Evolutionary conservation across 495 filamentous ascomycete species (phyloP).

Genomic region (Aspergillus sparsus): DNA sequence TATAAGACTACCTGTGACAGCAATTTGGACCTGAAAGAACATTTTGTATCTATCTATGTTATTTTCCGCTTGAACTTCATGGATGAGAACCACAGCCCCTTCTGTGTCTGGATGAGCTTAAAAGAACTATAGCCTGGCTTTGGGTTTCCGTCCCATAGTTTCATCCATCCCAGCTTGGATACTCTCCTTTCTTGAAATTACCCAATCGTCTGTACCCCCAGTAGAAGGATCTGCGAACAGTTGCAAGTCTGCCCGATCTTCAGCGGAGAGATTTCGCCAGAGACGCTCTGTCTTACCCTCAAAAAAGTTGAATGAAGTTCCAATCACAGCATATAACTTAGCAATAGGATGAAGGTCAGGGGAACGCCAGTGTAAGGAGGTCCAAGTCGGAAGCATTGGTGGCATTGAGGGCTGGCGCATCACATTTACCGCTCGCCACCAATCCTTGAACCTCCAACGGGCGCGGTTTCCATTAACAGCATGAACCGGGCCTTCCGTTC

Average conservation of each 20-base stretch:
- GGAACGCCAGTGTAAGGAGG: slow-evolving; percentile 32
- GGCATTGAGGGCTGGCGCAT: slow-evolving; percentile 31
- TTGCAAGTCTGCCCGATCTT: slow-evolving; percentile 14
- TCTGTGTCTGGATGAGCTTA: no score
- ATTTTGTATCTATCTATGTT: no score
- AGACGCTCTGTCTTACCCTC: slow-evolving; percentile 26
- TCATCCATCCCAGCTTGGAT: no score
- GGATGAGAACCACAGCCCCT: no score
- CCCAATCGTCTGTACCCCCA: no score
- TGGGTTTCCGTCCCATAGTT: no score
- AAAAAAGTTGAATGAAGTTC: slow-evolving; percentile 33
- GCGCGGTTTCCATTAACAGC: slow-evolving; percentile 32
- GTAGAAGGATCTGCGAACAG: slow-evolving; percentile 16
- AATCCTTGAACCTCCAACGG: slow-evolving; percentile 23
- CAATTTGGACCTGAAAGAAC: no score
- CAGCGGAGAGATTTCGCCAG: slow-evolving; percentile 12
- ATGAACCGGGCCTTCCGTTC: slow-evolving; percentile 31
- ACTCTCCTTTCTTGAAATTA: no score
- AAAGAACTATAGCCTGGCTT: no score
- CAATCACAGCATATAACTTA: slow-evolving; percentile 31
- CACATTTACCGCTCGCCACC: slow-evolving; percentile 31
- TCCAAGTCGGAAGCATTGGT: slow-evolving; percentile 24
- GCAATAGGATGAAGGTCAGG: slow-evolving; percentile 29
- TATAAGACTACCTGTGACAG: no score
- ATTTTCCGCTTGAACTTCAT: no score